phyloP scores from a whole-genome alignment of 306 rosid genomes.

The Begonia peltatifolia region DNA sequence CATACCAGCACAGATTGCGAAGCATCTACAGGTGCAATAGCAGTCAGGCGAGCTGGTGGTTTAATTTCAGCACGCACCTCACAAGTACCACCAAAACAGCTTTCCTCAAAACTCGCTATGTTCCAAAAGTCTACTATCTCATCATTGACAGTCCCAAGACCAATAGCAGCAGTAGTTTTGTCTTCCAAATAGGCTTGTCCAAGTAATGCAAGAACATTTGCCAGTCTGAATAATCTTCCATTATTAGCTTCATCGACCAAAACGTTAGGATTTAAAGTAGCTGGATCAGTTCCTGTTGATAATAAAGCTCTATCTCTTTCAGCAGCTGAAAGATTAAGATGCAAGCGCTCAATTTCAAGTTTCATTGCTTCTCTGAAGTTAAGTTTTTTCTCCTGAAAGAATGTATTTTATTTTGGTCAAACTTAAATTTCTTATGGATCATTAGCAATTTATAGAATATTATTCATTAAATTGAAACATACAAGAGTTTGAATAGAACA shows the following conservation, averaged over 20 bases:
- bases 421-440: conserved; percentile 1
- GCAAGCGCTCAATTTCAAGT: conserved; percentile 93
- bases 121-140: conserved; percentile 85
- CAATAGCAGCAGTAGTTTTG: conserved; percentile 65
- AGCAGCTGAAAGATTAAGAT: conserved; percentile 84
- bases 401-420: conserved; percentile 4
- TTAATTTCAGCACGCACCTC: conserved; percentile 72
- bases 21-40: conserved; percentile 23
- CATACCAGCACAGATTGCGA: conserved; percentile 50
- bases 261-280: conserved; percentile 69
- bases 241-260: conserved; percentile 53
- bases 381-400: conserved; percentile 49
- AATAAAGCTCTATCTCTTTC: conserved; percentile 84
- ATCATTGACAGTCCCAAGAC: conserved; percentile 56
- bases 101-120: conserved; percentile 50
- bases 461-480: too few relatives aligned
- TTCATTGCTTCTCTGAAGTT: conserved; percentile 73
- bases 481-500: too few relatives aligned
- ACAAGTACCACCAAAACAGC: conserved; percentile 63
- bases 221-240: conserved; percentile 68
- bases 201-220: conserved; percentile 67
- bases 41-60: conserved; percentile 17
- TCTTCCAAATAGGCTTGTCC: conserved; percentile 86
- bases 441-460: too few relatives aligned
- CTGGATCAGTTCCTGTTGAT: conserved; percentile 79